These are phyloP conservation scores for Sindora glabra DNA, from an alignment of 306 rosid genomes.

Conservation along the genomic window DNA sequence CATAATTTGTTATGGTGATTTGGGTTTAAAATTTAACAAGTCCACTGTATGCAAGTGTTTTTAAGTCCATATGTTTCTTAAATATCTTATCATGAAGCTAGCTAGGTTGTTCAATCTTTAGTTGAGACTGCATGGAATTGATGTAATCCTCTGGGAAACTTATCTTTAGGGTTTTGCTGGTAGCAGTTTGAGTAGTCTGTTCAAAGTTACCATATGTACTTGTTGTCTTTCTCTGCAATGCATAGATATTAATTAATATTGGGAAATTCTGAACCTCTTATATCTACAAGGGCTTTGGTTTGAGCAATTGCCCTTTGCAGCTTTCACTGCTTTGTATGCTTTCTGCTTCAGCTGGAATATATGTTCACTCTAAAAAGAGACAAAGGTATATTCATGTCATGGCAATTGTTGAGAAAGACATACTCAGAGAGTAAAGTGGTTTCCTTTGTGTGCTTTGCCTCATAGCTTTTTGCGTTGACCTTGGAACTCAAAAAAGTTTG, in stretches of 20 bases:
- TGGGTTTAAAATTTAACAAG: no score
- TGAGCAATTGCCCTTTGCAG: neutral
- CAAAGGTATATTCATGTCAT: no score
- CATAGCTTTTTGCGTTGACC: slow-evolving; percentile 56
- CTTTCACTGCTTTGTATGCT: no score
- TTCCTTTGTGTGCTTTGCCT: neutral
- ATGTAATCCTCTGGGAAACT: no score
- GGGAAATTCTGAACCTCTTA: neutral
- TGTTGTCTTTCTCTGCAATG: neutral
- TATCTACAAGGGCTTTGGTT: no score
- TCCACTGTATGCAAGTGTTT: no score
- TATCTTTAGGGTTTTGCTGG: slow-evolving; percentile 14
- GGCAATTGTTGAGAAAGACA: slow-evolving; percentile 15
- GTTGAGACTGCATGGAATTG: no score
- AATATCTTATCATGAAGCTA: neutral
- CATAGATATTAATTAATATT: neutral
- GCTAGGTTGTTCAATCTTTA: neutral
- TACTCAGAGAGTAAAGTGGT: slow-evolving; percentile 19
- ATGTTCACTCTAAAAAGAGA: neutral
- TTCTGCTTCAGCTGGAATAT: neutral
- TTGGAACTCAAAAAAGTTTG: slow-evolving; percentile 17
- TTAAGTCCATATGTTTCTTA: neutral
- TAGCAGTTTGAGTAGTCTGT: slow-evolving; percentile 9
- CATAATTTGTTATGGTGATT: no score
- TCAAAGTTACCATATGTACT: neutral